A percentile compares a stretch with the other conserved stretches of the same genome.
These are phyloP conservation scores for Diaporthe longicolla DNA, from an alignment of 2,329 filamentous ascomycete species.

Conservation along the genomic window DNA sequence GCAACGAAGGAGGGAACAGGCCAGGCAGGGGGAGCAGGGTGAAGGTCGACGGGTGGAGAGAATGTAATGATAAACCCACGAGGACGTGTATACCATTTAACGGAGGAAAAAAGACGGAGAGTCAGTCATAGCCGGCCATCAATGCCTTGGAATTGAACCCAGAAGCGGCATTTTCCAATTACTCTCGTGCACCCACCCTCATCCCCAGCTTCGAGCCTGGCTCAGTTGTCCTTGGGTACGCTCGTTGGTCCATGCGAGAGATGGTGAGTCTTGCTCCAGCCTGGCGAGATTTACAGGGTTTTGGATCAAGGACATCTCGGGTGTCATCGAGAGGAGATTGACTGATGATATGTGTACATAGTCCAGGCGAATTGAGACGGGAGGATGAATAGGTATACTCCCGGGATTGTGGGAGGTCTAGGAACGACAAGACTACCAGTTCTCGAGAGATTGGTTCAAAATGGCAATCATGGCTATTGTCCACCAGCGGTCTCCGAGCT, in stretches of 20 bases:
- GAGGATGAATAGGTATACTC: not conserved
- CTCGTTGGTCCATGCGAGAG: not conserved
- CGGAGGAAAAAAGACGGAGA: slow-evolving; percentile 27
- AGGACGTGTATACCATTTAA: slow-evolving; percentile 40
- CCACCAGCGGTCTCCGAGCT: not conserved
- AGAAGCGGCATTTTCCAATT: not conserved
- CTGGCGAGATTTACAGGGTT: not conserved
- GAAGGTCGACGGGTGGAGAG: not conserved
- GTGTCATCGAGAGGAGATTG: not conserved
- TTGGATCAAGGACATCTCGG: not conserved
- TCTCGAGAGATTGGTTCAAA: not conserved
- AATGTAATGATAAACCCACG: slow-evolving; percentile 41
- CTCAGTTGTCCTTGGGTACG: not conserved
- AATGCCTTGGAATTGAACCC: slow-evolving; percentile 4
- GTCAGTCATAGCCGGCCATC: slow-evolving; percentile 27
- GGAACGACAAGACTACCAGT: not conserved
- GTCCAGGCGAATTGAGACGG: not conserved
- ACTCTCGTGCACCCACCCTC: slow-evolving; percentile 9
- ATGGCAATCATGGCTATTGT: not conserved
- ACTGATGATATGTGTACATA: not conserved
- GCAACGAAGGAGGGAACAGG: slow-evolving; percentile 19
- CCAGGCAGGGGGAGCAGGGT: not conserved
- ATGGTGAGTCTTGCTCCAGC: not conserved
- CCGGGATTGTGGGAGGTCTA: too few relatives aligned
- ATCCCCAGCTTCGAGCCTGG: not conserved